A percentile compares a stretch with the other conserved stretches of the same genome.
Conservation (phyloP, 1,284 basidiomycete genomes). For the Apiotrichum veenhuisii region DNA sequence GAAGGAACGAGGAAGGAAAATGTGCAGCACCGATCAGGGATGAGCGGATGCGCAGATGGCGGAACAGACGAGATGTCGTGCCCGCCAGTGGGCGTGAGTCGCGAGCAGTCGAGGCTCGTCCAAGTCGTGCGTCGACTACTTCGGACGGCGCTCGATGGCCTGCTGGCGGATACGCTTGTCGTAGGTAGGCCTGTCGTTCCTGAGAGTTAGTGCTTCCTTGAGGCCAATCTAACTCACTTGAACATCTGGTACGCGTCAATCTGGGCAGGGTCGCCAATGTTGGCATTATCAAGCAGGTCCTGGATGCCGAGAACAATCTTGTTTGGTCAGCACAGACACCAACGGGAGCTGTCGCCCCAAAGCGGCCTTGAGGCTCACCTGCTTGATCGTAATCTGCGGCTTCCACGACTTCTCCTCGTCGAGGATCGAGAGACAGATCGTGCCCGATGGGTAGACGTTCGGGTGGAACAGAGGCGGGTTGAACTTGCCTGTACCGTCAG, state of each 20-base stretch:
- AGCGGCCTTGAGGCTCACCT: constrained; percentile 55
- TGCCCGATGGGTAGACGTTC: constrained; percentile 98
- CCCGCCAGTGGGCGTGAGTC: too few relatives aligned
- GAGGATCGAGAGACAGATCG: constrained; percentile 94
- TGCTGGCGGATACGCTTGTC: constrained; percentile 78
- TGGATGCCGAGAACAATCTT: constrained; percentile 95
- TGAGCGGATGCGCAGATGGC: too few relatives aligned
- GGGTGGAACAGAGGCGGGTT: constrained; percentile 94
- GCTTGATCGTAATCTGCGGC: constrained; percentile 97
- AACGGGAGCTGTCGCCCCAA: too few relatives aligned
- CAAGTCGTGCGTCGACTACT: constrained; percentile 54
- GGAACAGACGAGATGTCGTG: too few relatives aligned
- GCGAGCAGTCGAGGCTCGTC: too few relatives aligned
- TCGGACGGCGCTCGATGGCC: constrained; percentile 69
- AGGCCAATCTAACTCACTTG: constrained; percentile 61
- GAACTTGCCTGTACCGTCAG: constrained; percentile 75
- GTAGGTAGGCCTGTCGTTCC: constrained; percentile 84
- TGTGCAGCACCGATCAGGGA: background rate
- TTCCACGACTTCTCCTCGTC: constrained; percentile 99
- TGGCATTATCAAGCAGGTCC: constrained; percentile 88
- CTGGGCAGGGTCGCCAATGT: constrained; percentile 91
- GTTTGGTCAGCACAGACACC: too few relatives aligned
- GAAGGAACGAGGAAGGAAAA: background rate
- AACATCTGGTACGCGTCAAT: constrained; percentile 97
- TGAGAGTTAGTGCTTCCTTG: constrained; percentile 46